Evolutionary conservation across 768 basidiomycete species (phyloP), one percentile per base, ranked within the genome.

Genomic region (Dendrothele bispora): DNA sequence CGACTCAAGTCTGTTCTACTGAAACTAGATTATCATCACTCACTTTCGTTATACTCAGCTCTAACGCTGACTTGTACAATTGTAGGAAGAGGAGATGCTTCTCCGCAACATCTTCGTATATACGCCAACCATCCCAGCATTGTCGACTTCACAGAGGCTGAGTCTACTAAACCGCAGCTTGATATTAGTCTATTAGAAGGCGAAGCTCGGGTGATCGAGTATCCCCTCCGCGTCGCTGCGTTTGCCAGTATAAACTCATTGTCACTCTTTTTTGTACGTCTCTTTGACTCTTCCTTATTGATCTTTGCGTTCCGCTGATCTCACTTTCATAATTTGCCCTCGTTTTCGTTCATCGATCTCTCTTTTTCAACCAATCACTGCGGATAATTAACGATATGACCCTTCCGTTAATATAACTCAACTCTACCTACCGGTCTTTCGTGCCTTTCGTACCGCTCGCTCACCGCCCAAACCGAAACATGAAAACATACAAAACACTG

Each of bases 251-350:
- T 91, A 42, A 84, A 80, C 53, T 77, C 84, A 0, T 62, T 91
- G 25, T 88, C 87, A 2, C 65, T 93, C 4, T 88, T 88, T 68
- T 91, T 93, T 60, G 91, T 92, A 60, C 58, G 90, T 77, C 10
- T 12, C n/a, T n/a, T n/a, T n/a, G n/a, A n/a, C n/a, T 40, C 32
- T 18, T 22, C n/a, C 41, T 30, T 20, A 50, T 18, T 47, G 46
- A 29, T 50, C 53, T n/a, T 25, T 24, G 35, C 26, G 5, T 22
- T 21, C 40, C n/a, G n/a, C n/a, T n/a, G n/a, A n/a, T n/a, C n/a
- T n/a, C n/a, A n/a, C n/a, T n/a, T n/a, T n/a, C n/a, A n/a, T n/a
- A n/a, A n/a, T n/a, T n/a, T n/a, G n/a, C n/a, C n/a, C n/a, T n/a
- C n/a, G n/a, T n/a, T n/a, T n/a, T n/a, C n/a, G n/a, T n/a, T n/a